These are phyloP conservation scores for Priceomyces castillae DNA, from an alignment of 805 yeast species.

Conservation along the genomic window DNA sequence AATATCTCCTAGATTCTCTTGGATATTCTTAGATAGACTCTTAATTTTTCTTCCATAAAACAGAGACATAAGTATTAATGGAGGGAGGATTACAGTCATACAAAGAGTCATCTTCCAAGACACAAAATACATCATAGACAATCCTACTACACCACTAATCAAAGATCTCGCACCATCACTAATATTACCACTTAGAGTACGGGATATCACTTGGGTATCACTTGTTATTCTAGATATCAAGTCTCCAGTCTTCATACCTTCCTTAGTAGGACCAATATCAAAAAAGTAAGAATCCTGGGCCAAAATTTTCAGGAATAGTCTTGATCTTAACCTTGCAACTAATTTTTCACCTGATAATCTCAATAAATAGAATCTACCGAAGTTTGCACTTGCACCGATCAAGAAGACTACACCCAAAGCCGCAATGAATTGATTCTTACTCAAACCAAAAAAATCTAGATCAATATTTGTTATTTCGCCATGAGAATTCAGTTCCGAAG, in stretches of 20 bases:
- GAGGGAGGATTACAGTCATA: slow-evolving; percentile 80
- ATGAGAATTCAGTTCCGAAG: slow-evolving; percentile 23
- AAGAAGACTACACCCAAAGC: slow-evolving; percentile 62
- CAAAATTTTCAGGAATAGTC: slow-evolving; percentile 71
- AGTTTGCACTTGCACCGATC: slow-evolving; percentile 75
- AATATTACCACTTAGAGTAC: slow-evolving; percentile 81
- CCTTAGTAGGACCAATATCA: slow-evolving; percentile 62
- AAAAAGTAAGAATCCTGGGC: slow-evolving; percentile 87
- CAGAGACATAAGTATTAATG: slow-evolving; percentile 73
- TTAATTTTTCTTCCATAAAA: slow-evolving; percentile 81
- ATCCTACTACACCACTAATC: slow-evolving; percentile 80
- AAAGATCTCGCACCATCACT: slow-evolving; percentile 89
- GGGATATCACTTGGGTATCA: slow-evolving; percentile 85
- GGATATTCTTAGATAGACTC: slow-evolving; percentile 68
- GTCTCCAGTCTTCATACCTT: slow-evolving; percentile 76
- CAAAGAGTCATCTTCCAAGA: slow-evolving; percentile 79
- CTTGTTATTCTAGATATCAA: slow-evolving; percentile 82
- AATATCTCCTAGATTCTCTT: slow-evolving; percentile 78
- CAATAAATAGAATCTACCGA: slow-evolving; percentile 72
- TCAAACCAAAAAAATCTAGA: slow-evolving; percentile 50
- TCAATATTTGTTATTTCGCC: no score
- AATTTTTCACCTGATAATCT: slow-evolving; percentile 82
- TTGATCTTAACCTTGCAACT: slow-evolving; percentile 78
- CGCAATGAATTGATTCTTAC: slow-evolving; percentile 60
- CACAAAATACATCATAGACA: slow-evolving; percentile 88